phyloP scores from a whole-genome alignment of 345 rosid species.

The Hypericum perforatum region DNA sequence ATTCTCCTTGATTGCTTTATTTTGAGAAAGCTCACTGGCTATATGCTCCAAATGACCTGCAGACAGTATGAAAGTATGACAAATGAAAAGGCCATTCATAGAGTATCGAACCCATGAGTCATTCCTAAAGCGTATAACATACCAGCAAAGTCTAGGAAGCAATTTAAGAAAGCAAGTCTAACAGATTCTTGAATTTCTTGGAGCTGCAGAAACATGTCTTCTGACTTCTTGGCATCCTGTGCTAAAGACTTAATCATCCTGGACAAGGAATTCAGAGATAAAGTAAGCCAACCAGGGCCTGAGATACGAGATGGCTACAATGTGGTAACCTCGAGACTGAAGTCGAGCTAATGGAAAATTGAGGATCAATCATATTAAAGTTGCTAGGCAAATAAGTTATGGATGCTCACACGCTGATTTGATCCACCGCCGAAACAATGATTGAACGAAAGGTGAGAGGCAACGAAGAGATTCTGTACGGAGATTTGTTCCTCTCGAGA shows the following conservation, averaged over 20 bases:
- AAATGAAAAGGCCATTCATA: not conserved
- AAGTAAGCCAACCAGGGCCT: slow-evolving; percentile 1
- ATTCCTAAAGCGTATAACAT: slow-evolving; percentile 12
- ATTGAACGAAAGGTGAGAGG: slow-evolving; percentile 85
- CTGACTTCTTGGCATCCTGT: slow-evolving; percentile 70
- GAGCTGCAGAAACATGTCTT: slow-evolving; percentile 62
- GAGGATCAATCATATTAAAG: not conserved
- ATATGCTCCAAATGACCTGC: slow-evolving; percentile 56
- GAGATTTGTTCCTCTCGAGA: slow-evolving; percentile 91
- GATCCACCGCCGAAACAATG: slow-evolving; percentile 75
- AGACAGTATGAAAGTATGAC: slow-evolving; percentile 13
- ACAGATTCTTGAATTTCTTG: slow-evolving; percentile 87
- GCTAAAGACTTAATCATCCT: slow-evolving; percentile 77
- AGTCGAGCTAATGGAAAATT: not conserved
- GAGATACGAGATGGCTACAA: not conserved
- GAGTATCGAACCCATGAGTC: slow-evolving; percentile 7
- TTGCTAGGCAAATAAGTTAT: slow-evolving; percentile 4
- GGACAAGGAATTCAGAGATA: slow-evolving; percentile 15
- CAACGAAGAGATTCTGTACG: slow-evolving; percentile 75
- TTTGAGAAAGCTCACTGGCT: slow-evolving; percentile 43
- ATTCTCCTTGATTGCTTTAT: slow-evolving; percentile 42
- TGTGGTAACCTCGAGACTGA: not conserved
- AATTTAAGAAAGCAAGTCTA: slow-evolving; percentile 81
- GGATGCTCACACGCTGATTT: slow-evolving; percentile 62
- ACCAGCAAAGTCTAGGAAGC: slow-evolving; percentile 98